phyloP scores from a whole-genome alignment of 441 rosid species.

The Erodium trifolium region DNA sequence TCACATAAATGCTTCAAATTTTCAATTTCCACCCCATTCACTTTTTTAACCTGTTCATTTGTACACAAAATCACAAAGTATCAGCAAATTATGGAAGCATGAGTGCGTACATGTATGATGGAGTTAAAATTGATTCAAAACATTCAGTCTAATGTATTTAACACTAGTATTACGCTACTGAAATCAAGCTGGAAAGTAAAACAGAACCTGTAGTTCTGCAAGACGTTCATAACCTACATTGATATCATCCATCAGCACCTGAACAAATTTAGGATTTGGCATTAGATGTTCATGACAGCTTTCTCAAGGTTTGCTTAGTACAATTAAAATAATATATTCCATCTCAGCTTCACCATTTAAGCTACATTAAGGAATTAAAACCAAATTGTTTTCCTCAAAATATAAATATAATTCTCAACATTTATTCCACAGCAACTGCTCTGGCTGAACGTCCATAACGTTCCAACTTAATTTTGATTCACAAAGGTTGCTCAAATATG shows the following conservation, averaged over 20 bases:
- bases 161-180: neutral
- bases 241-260: constrained; percentile 85
- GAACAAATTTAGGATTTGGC: constrained; percentile 23
- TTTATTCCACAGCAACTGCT: neutral
- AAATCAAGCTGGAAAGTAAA: constrained; percentile 9
- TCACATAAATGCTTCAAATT: constrained; percentile 66
- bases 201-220: constrained; percentile 69
- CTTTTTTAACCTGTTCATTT: constrained; percentile 61
- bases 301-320: too few relatives aligned
- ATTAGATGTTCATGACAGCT: neutral
- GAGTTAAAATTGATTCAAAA: neutral
- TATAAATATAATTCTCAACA: neutral
- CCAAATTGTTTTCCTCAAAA: too few relatives aligned
- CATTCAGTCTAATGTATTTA: too few relatives aligned
- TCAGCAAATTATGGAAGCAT: constrained; percentile 10
- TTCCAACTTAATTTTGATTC: neutral
- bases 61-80: constrained; percentile 12
- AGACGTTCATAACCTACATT: constrained; percentile 86
- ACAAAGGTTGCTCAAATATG: neutral
- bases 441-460: neutral
- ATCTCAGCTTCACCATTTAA: neutral
- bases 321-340: neutral
- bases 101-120: neutral
- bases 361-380: too few relatives aligned
- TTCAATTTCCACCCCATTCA: constrained; percentile 54